Conservation (phyloP, 352 stramenopile genomes). For the Ochromonadaceae sp. region DNA sequence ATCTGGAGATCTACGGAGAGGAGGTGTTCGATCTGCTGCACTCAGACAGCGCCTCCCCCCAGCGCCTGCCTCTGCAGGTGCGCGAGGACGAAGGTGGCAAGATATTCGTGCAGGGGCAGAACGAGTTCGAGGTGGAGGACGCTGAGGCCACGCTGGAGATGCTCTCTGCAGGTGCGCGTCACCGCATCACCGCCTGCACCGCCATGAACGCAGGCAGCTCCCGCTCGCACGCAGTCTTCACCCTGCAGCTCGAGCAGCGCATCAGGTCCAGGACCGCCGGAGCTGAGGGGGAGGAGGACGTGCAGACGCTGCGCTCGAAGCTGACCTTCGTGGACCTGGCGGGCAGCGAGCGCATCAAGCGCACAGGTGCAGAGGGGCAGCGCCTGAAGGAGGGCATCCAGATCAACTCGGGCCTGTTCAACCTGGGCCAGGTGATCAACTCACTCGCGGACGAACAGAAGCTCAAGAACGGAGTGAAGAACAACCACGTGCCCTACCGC, state of each 20-base stretch:
- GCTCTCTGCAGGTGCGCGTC: conserved; percentile 26
- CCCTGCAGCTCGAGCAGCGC: conserved; percentile 52
- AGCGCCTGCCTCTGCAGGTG: conserved; percentile 20
- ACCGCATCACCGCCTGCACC: conserved; percentile 55
- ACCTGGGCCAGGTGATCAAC: conserved; percentile 93
- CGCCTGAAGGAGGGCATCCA: conserved; percentile 87
- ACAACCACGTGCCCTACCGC: conserved; percentile 67
- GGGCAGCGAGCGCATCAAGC: conserved; percentile 79
- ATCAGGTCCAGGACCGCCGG: neutral
- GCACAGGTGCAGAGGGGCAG: conserved; percentile 68
- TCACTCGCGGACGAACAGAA: conserved; percentile 69
- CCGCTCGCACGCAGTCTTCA: conserved; percentile 62
- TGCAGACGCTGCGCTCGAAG: too few species aligned
- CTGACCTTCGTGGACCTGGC: conserved; percentile 65
- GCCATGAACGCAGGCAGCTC: conserved; percentile 64
- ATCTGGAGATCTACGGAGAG: conserved; percentile 92
- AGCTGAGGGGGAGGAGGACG: neutral
- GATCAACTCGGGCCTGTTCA: conserved; percentile 94
- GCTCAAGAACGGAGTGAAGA: conserved; percentile 33
- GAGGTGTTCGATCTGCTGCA: conserved; percentile 85
- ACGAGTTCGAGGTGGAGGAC: conserved; percentile 8
- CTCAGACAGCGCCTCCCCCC: conserved; percentile 39
- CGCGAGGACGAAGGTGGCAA: conserved; percentile 22
- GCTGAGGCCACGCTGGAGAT: neutral
- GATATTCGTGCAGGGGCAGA: conserved; percentile 24